These are phyloP conservation scores for Pythium diclinum DNA, from an alignment of 352 stramenopile genomes.

Conservation along the genomic window DNA sequence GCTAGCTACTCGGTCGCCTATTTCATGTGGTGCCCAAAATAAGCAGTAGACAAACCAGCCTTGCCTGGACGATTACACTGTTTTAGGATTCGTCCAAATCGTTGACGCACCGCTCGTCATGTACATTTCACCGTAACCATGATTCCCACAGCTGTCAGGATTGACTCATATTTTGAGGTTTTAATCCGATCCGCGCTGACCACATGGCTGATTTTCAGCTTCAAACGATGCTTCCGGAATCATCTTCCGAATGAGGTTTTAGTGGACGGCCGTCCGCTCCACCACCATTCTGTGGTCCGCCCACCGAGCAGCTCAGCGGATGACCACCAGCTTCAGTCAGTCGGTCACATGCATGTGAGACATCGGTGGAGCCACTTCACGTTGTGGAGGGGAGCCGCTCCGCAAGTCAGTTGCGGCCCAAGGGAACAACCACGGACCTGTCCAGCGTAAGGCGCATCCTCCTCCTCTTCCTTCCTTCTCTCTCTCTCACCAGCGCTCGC, in stretches of 20 bases:
- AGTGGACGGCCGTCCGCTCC: slow-evolving; percentile 20
- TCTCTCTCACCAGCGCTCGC: neutral
- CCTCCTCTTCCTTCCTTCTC: slow-evolving; percentile 2
- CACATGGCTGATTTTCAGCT: neutral
- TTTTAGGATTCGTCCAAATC: slow-evolving; percentile 12
- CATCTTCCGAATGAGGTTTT: slow-evolving; percentile 16
- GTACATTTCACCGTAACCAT: neutral
- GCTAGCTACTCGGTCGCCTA: no score
- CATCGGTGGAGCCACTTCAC: slow-evolving; percentile 17
- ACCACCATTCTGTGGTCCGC: slow-evolving; percentile 13
- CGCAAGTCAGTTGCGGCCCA: slow-evolving; percentile 19
- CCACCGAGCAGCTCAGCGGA: neutral
- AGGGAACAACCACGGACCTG: neutral
- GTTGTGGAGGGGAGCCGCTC: slow-evolving; percentile 16
- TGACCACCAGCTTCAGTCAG: neutral
- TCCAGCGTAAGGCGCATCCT: slow-evolving; percentile 17
- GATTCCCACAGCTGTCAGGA: neutral
- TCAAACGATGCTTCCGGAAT: neutral
- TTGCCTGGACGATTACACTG: neutral
- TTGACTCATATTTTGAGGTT: slow-evolving; percentile 2
- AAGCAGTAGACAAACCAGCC: no score
- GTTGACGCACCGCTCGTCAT: slow-evolving; percentile 20
- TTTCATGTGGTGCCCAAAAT: no score
- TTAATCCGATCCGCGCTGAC: neutral
- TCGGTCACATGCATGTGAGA: slow-evolving; percentile 1